Base-by-base conservation (phyloP, 192 early-diverging fungal genomes). In the Backusella macrospora region DNA sequence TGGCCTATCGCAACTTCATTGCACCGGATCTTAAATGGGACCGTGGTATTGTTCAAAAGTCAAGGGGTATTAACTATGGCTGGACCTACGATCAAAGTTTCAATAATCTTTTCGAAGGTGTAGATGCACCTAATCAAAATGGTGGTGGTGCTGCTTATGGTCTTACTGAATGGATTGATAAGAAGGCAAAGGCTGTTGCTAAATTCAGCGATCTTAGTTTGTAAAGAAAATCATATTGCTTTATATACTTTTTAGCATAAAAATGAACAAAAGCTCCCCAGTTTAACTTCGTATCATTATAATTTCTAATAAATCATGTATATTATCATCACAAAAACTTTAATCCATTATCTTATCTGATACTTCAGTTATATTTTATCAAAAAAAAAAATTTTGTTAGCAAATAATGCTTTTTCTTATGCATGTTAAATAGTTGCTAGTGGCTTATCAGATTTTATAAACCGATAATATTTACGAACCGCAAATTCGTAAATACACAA, bases 21-120 rank as follows among this genome's bases (percentile, higher is more conserved):
- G 45, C 72, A 26, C 84, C 84, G 18, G 84, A 85, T 62, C 49
- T 85, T 10, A 80, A 78, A 15, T 85, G 84, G 84, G 84, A 85
- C 52, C 84, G 84, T 45, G 78, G 68, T 49, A 81, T 85, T 42
- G 74, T 16, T 14, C 84, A 85, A 68, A 66, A 72, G 15, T 83
- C 81, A 4, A 66, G 72, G 6, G 84, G 84, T 73, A 81, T 83
- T 39, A 78, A 85, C 72, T 85, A 59, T 71, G 63, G 70, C 5
- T 85, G 84, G 84, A 70, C 64, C 6, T 78, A 78, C 23, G 62
- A 75, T 13, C 68, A 80, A 66, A 64, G 63, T 18, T 66, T 75
- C 16, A 68, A 81, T 0, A 85, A 85, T 72, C 39, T 85, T 8
- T 73, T 63, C 37, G 0, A 55, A 9, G 68, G 68, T 39, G 80